Evolutionary conservation across 176 grass and related monocot genomes (phyloP), one percentile per base, ranked within the genome.

Genomic region (Melocanna baccifera): DNA sequence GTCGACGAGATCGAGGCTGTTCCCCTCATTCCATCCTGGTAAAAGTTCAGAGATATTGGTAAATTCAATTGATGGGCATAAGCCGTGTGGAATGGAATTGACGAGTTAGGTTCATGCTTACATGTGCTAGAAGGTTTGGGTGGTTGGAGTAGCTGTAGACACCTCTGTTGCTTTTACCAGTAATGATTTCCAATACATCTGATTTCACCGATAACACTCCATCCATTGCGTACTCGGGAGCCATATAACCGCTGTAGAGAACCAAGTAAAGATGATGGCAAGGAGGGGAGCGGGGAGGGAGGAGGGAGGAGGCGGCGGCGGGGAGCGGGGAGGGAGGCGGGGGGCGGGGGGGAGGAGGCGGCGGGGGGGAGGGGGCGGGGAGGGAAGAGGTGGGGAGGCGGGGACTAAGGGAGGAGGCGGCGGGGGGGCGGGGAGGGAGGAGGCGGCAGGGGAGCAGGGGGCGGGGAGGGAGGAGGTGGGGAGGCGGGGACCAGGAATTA

Each of bases 191-290:
- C 5, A 91, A 94, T 36, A 94, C 88, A 72, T 94, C 92, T 8
- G 92, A 94, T 91, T 94, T 94, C 51, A 91, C 75, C 0, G 88
- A 94, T 46, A 88, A 94, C 10, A 86, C 77, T 10, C 91, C 91
- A 58, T 93, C 86, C 91, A 90, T n/a, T n/a, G n/a, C n/a, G n/a
- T n/a, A n/a, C n/a, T n/a, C n/a, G n/a, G n/a, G n/a, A n/a, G n/a
- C n/a, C 91, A 93, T 93, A 67, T 93, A 90, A 19, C 91, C 85
- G 5, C 88, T 93, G 26, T n/a, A 25, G 36, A 53, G 28, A 70
- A 55, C 53, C 71, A 81, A 13, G 36, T 11, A 46, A 64, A 55
- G 12, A 20, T 46, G n/a, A n/a, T n/a, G n/a, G n/a, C n/a, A n/a
- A n/a, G n/a, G n/a, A n/a, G n/a, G n/a, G n/a, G n/a, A n/a, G n/a